Evolutionary conservation across 106 monocot genomes (phyloP), one percentile per base, ranked within the genome.

Genomic region (Allium sativum): DNA sequence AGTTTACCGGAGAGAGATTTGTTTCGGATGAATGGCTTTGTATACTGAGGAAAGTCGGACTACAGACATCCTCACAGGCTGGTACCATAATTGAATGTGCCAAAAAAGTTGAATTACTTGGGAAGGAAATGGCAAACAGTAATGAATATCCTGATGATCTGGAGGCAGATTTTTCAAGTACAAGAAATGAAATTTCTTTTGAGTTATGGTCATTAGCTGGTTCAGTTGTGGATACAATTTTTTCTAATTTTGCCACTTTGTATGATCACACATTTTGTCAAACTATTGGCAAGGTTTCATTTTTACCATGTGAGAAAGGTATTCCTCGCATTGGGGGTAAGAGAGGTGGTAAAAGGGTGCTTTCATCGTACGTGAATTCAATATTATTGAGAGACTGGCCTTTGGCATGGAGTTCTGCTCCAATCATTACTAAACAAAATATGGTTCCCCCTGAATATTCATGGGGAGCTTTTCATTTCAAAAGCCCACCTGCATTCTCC

Each of bases 391-490:
- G 82, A 65, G 98, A 98, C 74, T 98, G 91, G 91, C 91, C 98
- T 65, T 52, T 98, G 61, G 91, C 88, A 10, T 98, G 98, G 98
- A 88, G 91, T 70, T 73, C 82, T 74, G 82, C 98, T 69, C 92
- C 98, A 8, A 98, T 92, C 51, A 71, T 98, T 60, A 53, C 67
- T 41, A 92, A 77, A 52, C 59, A 71, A 59, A 84, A 73, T 73
- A 72, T 76, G 53, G 55, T 98, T 76, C 98, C 98, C 72, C 98
- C 98, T 72, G 98, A 98, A 68, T 98, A 78, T 83, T 84, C 98
- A 67, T 82, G 87, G 79, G 88, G 79, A 45, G 87, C 88, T 56
- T 88, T 98, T 67, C 82, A 81, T 14, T 69, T 98, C 18, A 79
- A 84, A 69, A 98, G 89, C 65, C 98, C 98, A 62, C 98, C 98